Evolutionary conservation across 768 basidiomycete species (phyloP).

Genomic region (Sutorius australiensis): DNA sequence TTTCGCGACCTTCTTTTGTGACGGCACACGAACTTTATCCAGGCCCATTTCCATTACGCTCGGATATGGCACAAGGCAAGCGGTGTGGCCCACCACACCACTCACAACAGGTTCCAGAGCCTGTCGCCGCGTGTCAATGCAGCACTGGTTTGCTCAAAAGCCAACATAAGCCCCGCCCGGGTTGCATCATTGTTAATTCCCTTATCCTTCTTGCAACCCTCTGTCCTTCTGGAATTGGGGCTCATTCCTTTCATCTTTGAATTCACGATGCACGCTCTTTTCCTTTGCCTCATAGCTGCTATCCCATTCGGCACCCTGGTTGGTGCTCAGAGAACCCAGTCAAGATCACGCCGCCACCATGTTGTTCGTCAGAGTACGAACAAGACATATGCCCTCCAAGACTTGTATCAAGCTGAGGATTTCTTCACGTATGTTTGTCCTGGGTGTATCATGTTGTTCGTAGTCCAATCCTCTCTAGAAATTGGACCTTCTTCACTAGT

Average conservation of each 20-base stretch:
- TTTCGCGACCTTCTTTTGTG: neutral
- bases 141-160: neutral
- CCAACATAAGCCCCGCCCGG: constrained; percentile 1
- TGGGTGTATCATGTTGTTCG: neutral
- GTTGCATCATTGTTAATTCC: neutral
- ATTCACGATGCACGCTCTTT: constrained; percentile 32
- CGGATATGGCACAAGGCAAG: constrained; percentile 16
- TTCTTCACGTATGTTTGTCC: constrained; percentile 53
- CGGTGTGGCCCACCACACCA: constrained; percentile 1
- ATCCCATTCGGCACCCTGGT: constrained; percentile 36
- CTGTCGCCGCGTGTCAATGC: constrained; percentile 1
- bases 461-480: constrained; percentile 34
- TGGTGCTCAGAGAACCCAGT: constrained; percentile 28
- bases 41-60: neutral
- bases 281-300: constrained; percentile 29
- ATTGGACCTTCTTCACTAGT: constrained; percentile 63
- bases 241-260: constrained; percentile 10
- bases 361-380: constrained; percentile 21
- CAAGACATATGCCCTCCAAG: constrained; percentile 34
- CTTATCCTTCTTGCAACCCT: neutral
- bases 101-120: neutral
- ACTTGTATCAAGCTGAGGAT: constrained; percentile 46
- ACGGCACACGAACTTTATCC: constrained; percentile 8
- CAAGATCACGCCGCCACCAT: constrained; percentile 29
- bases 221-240: neutral